Percentiles rank a stretch among this genome's conserved stretches.
Conservation (phyloP, 495 filamentous ascomycete species). For the Acidomyces sp. region DNA sequence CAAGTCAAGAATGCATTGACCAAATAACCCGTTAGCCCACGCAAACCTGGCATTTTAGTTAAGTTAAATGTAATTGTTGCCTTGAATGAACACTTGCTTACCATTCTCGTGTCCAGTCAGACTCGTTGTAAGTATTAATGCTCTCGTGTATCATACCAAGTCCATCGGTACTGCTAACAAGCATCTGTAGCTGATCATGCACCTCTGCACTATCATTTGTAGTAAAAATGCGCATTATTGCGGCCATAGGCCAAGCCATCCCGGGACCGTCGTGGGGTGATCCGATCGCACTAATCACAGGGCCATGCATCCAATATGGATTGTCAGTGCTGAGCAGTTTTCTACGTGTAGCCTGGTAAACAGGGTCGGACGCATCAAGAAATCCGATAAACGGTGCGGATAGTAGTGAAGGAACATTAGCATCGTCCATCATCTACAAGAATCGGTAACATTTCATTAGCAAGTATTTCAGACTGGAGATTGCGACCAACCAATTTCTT, state of each 20-base stretch:
- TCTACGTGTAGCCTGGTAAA: conserved; percentile 40
- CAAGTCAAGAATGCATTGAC: conserved; percentile 50
- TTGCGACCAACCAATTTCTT: neutral
- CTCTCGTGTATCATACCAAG: conserved; percentile 50
- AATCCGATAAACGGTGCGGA: conserved; percentile 42
- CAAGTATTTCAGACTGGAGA: no score
- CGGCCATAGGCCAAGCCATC: conserved; percentile 45
- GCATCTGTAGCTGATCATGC: conserved; percentile 30
- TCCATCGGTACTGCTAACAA: conserved; percentile 42
- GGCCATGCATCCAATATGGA: conserved; percentile 45
- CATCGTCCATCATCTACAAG: conserved; percentile 34
- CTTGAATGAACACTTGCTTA: conserved; percentile 16
- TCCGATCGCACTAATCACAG: conserved; percentile 40
- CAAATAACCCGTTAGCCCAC: conserved; percentile 58
- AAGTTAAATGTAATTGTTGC: neutral
- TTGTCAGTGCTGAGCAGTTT: conserved; percentile 39
- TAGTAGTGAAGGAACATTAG: conserved; percentile 47
- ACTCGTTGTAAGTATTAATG: conserved; percentile 38
- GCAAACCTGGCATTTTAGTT: conserved; percentile 39
- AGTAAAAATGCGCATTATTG: conserved; percentile 45
- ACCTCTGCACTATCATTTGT: conserved; percentile 42
- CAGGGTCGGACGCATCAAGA: conserved; percentile 28
- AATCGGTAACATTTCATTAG: neutral
- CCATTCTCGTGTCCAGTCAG: conserved; percentile 49
- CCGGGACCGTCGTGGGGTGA: conserved; percentile 46